Evolutionary conservation across 192 early-diverging fungal genomes (phyloP), one percentile per base, ranked within the genome.

Genomic region (Kappamyces sp.): DNA sequence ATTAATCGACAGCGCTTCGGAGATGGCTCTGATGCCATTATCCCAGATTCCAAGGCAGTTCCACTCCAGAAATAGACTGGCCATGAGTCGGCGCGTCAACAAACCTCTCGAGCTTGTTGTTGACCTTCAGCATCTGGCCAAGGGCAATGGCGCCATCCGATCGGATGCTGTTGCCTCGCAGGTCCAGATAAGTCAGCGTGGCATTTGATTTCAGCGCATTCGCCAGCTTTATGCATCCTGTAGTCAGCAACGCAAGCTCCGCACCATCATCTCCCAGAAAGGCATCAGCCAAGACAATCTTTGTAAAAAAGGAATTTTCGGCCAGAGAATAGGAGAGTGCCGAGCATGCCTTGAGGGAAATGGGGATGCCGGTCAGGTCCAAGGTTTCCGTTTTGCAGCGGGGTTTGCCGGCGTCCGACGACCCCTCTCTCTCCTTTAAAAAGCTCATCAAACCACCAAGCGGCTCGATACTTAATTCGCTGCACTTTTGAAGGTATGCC

Each of bases 41-140:
- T 83, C 75, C 80, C 80, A 83, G 45, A 83, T 75, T 2, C 80
- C 80, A 15, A 83, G 67, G 66, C 77, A 80, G 59, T 83, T 83
- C 80, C 80, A 83, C 61, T 83, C 80, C 7, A 83, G 60, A 6
- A 70, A 49, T 31, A 83, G 59, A 48, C 68, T 70, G 38, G 12
- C 22, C 47, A 62, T 54, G 53, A 62, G 2, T 6, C 7, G n/a
- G 38, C 29, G 14, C 2, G 4, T 22, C 37, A 11, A 36, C 46
- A 0, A 15, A 72, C 62, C 58, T 58, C 61, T 77, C 63, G 11
- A 83, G 49, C 5, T 64, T 35, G 3, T 55, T 34, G 64, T 83
- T 83, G 49, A 80, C 66, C 51, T 76, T 76, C 0, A 83, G 65
- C 77, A 83, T 78, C 57, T 80, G 75, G 2, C 60, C 72, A 1